phyloP scores from a whole-genome alignment of 75 land plant genomes.

The Pinus tabuliformis region DNA sequence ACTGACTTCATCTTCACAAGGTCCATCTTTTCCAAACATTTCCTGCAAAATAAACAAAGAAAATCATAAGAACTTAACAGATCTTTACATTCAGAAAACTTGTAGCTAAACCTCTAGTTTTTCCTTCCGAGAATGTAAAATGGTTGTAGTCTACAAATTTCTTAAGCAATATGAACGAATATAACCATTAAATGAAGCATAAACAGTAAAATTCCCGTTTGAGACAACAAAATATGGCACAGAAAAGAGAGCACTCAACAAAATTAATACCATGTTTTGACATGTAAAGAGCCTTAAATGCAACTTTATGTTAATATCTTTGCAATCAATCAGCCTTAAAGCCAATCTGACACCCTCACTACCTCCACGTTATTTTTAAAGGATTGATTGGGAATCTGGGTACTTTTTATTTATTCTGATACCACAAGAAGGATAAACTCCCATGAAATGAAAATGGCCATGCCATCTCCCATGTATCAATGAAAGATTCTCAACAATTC shows the following conservation, averaged over 20 bases:
- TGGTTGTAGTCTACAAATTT: background rate
- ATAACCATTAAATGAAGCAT: background rate
- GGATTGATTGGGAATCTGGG: background rate
- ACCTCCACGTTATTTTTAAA: background rate
- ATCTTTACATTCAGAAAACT: background rate
- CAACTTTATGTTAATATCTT: background rate
- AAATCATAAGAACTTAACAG: background rate
- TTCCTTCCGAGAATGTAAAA: background rate
- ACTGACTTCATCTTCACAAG: conserved; percentile 45
- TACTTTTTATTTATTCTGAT: background rate
- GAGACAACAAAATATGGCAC: background rate
- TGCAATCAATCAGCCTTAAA: no score
- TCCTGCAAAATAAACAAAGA: conserved; percentile 39
- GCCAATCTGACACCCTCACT: background rate
- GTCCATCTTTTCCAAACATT: conserved; percentile 72
- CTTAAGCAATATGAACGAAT: background rate
- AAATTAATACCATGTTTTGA: background rate
- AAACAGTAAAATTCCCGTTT: background rate
- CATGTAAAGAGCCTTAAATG: no score
- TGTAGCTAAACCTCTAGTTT: background rate
- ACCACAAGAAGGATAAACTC: background rate
- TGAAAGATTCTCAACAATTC: background rate
- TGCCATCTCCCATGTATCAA: background rate
- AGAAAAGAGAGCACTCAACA: background rate
- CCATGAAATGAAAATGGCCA: background rate